A percentile compares a stretch with the other conserved stretches of the same genome.
These are phyloP conservation scores for Selaginella tamariscina DNA, from an alignment of 75 land plant species.

Conservation along the genomic window DNA sequence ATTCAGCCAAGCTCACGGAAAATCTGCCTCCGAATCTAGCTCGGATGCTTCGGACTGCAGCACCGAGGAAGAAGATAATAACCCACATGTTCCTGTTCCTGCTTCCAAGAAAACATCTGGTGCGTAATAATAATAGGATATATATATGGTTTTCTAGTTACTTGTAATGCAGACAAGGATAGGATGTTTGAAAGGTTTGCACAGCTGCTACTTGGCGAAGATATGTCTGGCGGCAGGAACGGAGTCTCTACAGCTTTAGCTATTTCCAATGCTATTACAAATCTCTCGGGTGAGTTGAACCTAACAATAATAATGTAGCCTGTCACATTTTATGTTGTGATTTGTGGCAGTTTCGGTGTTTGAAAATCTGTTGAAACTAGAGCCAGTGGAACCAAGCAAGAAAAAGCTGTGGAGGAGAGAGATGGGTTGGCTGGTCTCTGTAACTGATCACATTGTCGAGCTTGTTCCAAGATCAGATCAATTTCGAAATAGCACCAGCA, in stretches of 20 bases:
- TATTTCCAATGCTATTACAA: conserved; percentile 36
- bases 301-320: background rate
- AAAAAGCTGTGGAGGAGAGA: conserved; percentile 53
- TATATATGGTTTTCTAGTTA: no score
- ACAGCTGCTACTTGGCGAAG: conserved; percentile 33
- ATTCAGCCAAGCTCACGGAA: no score
- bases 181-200: conserved; percentile 21
- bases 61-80: no score
- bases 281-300: conserved; percentile 26
- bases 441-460: conserved; percentile 66
- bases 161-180: no score
- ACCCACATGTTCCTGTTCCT: no score
- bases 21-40: no score
- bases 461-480: conserved; percentile 35
- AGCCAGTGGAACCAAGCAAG: conserved; percentile 47
- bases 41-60: no score
- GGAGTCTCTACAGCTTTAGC: conserved; percentile 39
- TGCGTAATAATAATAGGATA: no score
- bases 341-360: conserved; percentile 47
- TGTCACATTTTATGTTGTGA: background rate
- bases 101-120: no score
- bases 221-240: conserved; percentile 38
- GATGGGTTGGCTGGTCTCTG: conserved; percentile 74
- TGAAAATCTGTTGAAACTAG: conserved; percentile 73
- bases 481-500: background rate